Percentiles rank a stretch among this genome's conserved stretches.
These are phyloP conservation scores for Plasmodium malariae DNA, from an alignment of 169 alveolate species.

Conservation along the genomic window DNA sequence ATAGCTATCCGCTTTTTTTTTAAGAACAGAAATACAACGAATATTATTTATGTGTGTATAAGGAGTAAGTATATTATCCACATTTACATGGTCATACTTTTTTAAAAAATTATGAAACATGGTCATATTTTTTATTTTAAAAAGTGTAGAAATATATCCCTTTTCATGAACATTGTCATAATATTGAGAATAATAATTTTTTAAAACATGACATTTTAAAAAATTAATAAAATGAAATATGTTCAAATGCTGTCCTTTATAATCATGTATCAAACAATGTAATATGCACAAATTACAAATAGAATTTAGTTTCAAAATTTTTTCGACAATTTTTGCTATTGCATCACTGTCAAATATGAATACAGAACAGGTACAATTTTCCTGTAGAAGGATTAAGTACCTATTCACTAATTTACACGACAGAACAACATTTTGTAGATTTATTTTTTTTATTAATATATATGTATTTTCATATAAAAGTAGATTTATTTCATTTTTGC, in stretches of 20 bases:
- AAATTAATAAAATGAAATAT: neutral
- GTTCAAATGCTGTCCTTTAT: slow-evolving; percentile 2
- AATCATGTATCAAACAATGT: slow-evolving; percentile 12
- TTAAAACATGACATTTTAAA: neutral
- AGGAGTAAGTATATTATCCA: neutral
- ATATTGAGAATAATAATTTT: neutral
- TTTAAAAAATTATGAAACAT: slow-evolving; percentile 5
- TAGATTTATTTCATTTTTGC: slow-evolving; percentile 31
- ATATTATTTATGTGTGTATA: slow-evolving; percentile 1
- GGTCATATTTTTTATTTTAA: neutral
- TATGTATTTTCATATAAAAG: slow-evolving; percentile 27
- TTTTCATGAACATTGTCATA: neutral
- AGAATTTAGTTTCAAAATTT: neutral
- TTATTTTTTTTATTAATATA: neutral
- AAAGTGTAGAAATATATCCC: neutral
- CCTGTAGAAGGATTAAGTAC: slow-evolving; percentile 20
- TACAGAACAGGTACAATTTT: slow-evolving; percentile 13
- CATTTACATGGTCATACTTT: neutral
- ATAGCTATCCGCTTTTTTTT: neutral
- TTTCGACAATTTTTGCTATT: neutral
- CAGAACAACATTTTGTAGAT: neutral
- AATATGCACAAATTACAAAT: slow-evolving; percentile 20
- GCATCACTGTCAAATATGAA: neutral
- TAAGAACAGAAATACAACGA: slow-evolving; percentile 22
- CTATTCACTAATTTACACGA: slow-evolving; percentile 7